phyloP scores from a whole-genome alignment of 768 basidiomycete species.

The Podaxis mareebaensis region DNA sequence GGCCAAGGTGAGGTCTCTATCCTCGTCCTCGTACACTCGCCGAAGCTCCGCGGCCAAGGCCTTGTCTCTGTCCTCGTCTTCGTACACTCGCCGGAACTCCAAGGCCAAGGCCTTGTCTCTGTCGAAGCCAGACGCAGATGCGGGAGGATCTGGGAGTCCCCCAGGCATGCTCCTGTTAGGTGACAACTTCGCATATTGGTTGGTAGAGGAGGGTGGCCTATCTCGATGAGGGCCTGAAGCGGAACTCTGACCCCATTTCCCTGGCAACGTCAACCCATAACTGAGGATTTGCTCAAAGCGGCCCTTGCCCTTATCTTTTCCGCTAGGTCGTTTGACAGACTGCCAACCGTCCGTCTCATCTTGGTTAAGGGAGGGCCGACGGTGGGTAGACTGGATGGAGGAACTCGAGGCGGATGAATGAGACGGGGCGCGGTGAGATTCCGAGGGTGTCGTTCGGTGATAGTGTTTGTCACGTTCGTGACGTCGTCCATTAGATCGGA shows the following conservation, averaged over 20 bases:
- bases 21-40: not conserved
- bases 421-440: not conserved
- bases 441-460: not conserved
- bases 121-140: not conserved
- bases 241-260: not conserved
- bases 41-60: not conserved
- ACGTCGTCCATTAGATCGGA: not conserved
- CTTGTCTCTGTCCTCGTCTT: too few species aligned
- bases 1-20: not conserved
- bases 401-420: not conserved
- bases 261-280: not conserved
- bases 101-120: constrained; percentile 1
- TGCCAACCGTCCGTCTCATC: constrained; percentile 8
- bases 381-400: not conserved
- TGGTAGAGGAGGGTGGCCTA: not conserved
- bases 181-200: not conserved
- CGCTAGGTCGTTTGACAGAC: not conserved
- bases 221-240: not conserved
- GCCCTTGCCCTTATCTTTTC: constrained; percentile 4
- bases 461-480: not conserved
- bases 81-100: constrained; percentile 5
- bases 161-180: not conserved
- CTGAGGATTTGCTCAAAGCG: not conserved
- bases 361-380: not conserved
- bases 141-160: not conserved